phyloP scores from a whole-genome alignment of 441 rosid species.

The Flueggea neowawraea region DNA sequence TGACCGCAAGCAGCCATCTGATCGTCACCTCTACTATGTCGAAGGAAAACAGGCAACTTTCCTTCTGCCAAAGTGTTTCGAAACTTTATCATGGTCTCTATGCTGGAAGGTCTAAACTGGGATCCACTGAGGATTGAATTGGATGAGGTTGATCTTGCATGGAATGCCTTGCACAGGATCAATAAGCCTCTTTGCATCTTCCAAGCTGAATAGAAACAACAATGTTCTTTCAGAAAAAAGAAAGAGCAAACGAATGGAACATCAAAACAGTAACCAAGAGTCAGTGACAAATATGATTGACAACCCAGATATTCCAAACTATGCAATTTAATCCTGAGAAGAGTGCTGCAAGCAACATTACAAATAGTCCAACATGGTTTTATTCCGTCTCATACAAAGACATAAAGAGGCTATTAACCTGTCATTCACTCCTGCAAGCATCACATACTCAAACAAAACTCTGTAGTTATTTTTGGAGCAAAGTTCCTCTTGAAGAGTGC shows the following conservation, averaged over 20 bases:
- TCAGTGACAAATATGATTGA: too few species aligned
- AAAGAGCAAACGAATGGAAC: too few species aligned
- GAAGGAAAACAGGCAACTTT: too few species aligned
- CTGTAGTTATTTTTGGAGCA: constrained; percentile 53
- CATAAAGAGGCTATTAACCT: constrained; percentile 46
- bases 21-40: too few species aligned
- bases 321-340: not conserved
- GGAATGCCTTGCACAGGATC: constrained; percentile 85
- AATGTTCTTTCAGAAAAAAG: not conserved
- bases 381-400: constrained; percentile 1
- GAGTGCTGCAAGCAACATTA: not conserved
- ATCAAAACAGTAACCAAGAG: too few species aligned
- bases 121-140: constrained; percentile 85
- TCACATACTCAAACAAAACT: constrained; percentile 87
- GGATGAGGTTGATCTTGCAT: constrained; percentile 92
- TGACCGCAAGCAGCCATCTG: too few species aligned
- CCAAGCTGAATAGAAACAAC: constrained; percentile 43
- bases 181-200: constrained; percentile 87
- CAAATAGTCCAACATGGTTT: not conserved
- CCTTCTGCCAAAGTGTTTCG: constrained; percentile 63
- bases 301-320: too few species aligned
- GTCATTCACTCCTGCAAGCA: constrained; percentile 90
- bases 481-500: constrained; percentile 74
- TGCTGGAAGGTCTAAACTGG: constrained; percentile 62
- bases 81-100: constrained; percentile 73